These are phyloP conservation scores for Bretschneidera sinensis DNA, from an alignment of 345 rosid genomes.

Conservation along the genomic window DNA sequence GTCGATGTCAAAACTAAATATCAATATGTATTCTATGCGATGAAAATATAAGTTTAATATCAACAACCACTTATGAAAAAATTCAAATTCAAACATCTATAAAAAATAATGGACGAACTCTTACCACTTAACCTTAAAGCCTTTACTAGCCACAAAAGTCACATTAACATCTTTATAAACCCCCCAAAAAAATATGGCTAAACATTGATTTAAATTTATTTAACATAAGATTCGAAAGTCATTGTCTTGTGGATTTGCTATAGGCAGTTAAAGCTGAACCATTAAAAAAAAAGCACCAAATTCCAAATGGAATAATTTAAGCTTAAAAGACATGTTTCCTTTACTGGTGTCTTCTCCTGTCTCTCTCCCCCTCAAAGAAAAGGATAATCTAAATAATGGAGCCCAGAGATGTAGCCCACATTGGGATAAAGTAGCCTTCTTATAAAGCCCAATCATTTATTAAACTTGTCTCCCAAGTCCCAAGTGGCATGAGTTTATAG, in stretches of 20 bases:
- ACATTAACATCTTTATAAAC: background rate
- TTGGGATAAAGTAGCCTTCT: slow-evolving; percentile 1
- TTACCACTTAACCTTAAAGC: background rate
- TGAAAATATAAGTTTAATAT: too few relatives aligned
- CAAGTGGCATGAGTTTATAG: background rate
- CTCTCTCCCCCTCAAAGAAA: background rate
- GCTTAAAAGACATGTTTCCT: background rate
- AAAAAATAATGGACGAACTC: too few relatives aligned
- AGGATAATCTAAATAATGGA: slow-evolving; percentile 19
- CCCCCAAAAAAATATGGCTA: background rate
- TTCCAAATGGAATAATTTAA: background rate
- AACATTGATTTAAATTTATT: background rate
- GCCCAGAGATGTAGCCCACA: slow-evolving; percentile 27
- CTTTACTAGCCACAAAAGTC: slow-evolving; percentile 20
- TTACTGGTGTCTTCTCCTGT: background rate
- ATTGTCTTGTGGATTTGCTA: background rate
- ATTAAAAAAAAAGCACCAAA: background rate
- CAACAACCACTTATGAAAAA: too few relatives aligned
- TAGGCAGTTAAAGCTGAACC: too few relatives aligned
- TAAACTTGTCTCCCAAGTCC: slow-evolving; percentile 1
- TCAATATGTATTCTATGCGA: too few relatives aligned
- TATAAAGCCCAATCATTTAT: slow-evolving; percentile 10
- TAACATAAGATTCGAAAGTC: background rate
- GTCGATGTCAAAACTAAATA: too few relatives aligned
- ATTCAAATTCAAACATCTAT: too few relatives aligned